A percentile compares a stretch with the other conserved stretches of the same genome.
Evolutionary conservation across 805 yeast genomes (phyloP).

Genomic region (Kodamaea lidongshanica): DNA sequence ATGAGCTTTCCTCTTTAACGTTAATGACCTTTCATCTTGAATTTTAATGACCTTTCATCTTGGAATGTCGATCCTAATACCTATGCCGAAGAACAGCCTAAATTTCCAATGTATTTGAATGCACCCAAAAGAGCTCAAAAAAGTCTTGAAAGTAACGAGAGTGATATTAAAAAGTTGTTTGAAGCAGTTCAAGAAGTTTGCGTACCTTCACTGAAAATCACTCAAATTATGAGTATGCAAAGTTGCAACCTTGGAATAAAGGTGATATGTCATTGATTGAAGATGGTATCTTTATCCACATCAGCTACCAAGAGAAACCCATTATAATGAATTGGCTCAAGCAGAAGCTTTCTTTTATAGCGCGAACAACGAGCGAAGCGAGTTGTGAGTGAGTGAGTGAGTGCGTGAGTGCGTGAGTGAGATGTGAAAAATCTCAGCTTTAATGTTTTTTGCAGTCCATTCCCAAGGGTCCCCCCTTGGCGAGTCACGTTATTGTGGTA

Average conservation of each 20-base stretch:
- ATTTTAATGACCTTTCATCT: too few species aligned
- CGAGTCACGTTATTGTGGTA: too few species aligned
- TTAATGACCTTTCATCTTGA: too few species aligned
- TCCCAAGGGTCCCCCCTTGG: too few species aligned
- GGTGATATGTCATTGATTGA: conserved; percentile 77
- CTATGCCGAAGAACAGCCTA: conserved; percentile 61
- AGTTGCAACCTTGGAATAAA: conserved; percentile 96
- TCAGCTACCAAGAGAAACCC: conserved; percentile 61
- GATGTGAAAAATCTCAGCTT: too few species aligned
- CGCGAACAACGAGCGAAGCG: too few species aligned
- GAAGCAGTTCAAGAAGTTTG: conserved; percentile 63
- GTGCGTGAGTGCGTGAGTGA: too few species aligned
- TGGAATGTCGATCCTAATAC: too few species aligned
- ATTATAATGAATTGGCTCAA: conserved; percentile 95
- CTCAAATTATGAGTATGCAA: conserved; percentile 78
- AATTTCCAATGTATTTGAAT: conserved; percentile 74
- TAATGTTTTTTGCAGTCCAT: too few species aligned
- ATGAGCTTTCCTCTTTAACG: conserved; percentile 52
- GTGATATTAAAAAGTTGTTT: conserved; percentile 37
- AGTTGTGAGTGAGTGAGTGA: too few species aligned
- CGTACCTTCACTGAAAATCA: conserved; percentile 62
- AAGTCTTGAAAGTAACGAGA: too few species aligned
- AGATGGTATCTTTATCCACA: conserved; percentile 81
- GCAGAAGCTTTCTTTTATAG: conserved; percentile 85
- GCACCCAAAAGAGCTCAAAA: too few species aligned